Conservation (phyloP, 768 basidiomycete species). For the Polyporus arcularius region DNA sequence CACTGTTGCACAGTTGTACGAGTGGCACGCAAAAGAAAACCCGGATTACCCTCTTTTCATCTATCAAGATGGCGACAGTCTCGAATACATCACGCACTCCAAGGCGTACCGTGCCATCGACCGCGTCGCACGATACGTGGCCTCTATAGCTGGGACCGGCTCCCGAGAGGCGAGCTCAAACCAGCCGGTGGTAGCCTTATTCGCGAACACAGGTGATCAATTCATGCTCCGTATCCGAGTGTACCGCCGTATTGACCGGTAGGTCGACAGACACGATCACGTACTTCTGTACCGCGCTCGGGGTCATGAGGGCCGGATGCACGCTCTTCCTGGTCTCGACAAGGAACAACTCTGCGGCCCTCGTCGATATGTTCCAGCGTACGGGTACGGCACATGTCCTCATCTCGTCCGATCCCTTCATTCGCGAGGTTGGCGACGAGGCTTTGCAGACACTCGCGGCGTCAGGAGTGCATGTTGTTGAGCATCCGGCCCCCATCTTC, state of each 20-base stretch:
- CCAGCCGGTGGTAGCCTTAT: slow-evolving; percentile 28
- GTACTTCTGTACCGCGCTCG: slow-evolving; percentile 19
- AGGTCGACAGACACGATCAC: slow-evolving; percentile 27
- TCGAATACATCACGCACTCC: slow-evolving; percentile 24
- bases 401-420: slow-evolving; percentile 6
- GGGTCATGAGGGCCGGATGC: slow-evolving; percentile 23
- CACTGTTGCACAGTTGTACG: slow-evolving; percentile 36
- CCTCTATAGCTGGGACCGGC: neutral
- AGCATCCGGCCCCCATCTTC: slow-evolving; percentile 3
- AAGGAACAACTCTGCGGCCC: slow-evolving; percentile 32
- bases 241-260: neutral
- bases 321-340: slow-evolving; percentile 36
- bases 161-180: neutral
- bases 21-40: slow-evolving; percentile 34
- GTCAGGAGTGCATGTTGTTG: neutral
- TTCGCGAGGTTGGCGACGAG: neutral
- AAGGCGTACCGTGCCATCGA: slow-evolving; percentile 30
- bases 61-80: slow-evolving; percentile 23
- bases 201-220: slow-evolving; percentile 18
- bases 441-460: neutral
- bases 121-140: slow-evolving; percentile 24
- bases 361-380: slow-evolving; percentile 31
- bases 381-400: slow-evolving; percentile 8
- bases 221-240: neutral
- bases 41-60: slow-evolving; percentile 36